These are phyloP conservation scores for Heteromeles arbutifolia DNA, from an alignment of 306 rosid genomes.

Conservation along the genomic window DNA sequence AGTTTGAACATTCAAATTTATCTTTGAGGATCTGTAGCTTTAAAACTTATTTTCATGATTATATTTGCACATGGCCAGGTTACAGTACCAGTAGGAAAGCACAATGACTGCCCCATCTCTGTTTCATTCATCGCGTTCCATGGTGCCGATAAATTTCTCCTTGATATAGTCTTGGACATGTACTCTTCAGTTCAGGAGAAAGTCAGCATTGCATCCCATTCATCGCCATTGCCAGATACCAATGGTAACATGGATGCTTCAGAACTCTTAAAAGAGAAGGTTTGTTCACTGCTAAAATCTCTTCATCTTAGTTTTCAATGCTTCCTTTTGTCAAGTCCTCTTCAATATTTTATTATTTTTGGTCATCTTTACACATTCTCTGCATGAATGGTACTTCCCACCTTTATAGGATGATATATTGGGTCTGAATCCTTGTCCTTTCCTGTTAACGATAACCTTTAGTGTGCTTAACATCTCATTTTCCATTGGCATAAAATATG, in stretches of 20 bases:
- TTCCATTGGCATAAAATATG: neutral
- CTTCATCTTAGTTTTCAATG: neutral
- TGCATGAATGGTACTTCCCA: neutral
- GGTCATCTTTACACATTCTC: neutral
- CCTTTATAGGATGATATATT: neutral
- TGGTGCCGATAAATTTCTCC: slow-evolving; percentile 85
- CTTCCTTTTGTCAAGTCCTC: neutral
- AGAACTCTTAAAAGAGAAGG: slow-evolving; percentile 83
- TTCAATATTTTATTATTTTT: neutral
- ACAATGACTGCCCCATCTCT: slow-evolving; percentile 50
- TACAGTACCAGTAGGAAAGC: slow-evolving; percentile 67
- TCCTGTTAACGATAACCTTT: no score
- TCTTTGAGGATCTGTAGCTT: slow-evolving; percentile 15
- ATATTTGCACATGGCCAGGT: slow-evolving; percentile 39
- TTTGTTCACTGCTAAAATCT: slow-evolving; percentile 22
- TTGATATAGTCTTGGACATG: slow-evolving; percentile 70
- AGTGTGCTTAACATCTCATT: neutral
- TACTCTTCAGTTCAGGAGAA: slow-evolving; percentile 56
- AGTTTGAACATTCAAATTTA: slow-evolving; percentile 11
- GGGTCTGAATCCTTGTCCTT: neutral
- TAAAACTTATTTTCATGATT: neutral
- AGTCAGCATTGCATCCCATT: slow-evolving; percentile 34
- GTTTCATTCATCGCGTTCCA: slow-evolving; percentile 64
- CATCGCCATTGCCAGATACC: slow-evolving; percentile 39
- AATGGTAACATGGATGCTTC: slow-evolving; percentile 65